Base-by-base conservation (phyloP, 2,329 filamentous ascomycete genomes). In the Scedosporium boydii region DNA sequence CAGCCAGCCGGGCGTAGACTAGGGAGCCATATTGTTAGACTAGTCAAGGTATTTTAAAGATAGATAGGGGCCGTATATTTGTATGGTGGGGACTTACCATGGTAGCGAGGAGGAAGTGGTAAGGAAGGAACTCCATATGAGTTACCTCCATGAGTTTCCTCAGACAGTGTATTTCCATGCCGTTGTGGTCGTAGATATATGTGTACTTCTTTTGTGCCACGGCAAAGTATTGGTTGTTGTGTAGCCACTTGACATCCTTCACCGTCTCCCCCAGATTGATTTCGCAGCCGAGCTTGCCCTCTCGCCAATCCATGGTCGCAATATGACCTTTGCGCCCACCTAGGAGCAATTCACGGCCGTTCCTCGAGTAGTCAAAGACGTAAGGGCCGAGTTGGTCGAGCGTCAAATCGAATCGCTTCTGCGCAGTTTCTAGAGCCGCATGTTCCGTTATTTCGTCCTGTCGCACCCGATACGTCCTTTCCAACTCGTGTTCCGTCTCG, bases 131-230 rank as follows among this genome's bases (percentile, higher is more conserved):
- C 75, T 98, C 91, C 82, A 99, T 91, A 74, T 96, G 88, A 12
- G 90, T 89, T 14, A 96, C 90, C 73, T 99, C 95, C 65, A 90
- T 84, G 72, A 96, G 93, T 73, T 95, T 95, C 74, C 87, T 87
- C 70, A 99, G 77, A 72, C 90, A 93, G 74, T 99, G 95, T 62
- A 99, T 78, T 77, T 99, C 95, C 21, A 97, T 90, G 60, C 95
- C 95, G 63, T 90, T 85, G 63, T 86, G 82, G 70, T 97, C 95
- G 78, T 99, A 99, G 67, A 99, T 97, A 77, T 96, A 99, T 66
- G 95, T 90, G 68, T 95, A 89, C 76, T 93, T 95, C 80, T 96
- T 97, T 76, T 99, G 93, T 55, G 95, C 92, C 12, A 96, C 91
- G 0, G 93, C 93, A 76, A 98, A 97, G 76, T 86, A 89, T 68